Conservation (phyloP, 2,329 filamentous ascomycete genomes). For the Venturia pyrina region DNA sequence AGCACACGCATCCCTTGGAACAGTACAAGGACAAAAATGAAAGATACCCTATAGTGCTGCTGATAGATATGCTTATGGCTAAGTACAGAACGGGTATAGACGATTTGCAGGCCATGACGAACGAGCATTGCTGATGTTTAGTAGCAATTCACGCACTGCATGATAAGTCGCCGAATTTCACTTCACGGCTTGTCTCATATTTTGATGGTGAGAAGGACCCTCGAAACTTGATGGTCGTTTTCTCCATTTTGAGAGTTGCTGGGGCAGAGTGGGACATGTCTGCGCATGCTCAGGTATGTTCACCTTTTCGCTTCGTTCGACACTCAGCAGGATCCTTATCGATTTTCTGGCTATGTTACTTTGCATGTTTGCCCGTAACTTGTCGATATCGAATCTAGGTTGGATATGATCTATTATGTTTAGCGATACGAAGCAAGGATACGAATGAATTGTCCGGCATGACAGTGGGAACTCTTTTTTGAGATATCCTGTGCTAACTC, state of each 20-base stretch:
- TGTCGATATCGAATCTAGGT: too few relatives aligned
- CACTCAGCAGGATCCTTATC: background rate
- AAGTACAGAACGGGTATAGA: slow-evolving; percentile 45
- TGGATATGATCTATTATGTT: too few relatives aligned
- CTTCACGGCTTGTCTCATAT: slow-evolving; percentile 52
- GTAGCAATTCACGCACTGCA: slow-evolving; percentile 46
- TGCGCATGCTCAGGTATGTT: slow-evolving; percentile 45
- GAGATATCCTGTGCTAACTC: slow-evolving; percentile 16
- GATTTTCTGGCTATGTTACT: too few relatives aligned
- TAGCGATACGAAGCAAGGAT: too few relatives aligned
- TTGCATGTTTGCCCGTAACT: too few relatives aligned
- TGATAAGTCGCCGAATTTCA: slow-evolving; percentile 40
- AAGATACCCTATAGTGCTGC: slow-evolving; percentile 50
- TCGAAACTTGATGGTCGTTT: slow-evolving; percentile 59
- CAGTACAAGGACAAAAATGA: slow-evolving; percentile 52
- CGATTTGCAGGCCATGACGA: background rate
- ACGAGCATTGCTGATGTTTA: background rate
- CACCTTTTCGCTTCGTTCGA: slow-evolving; percentile 10
- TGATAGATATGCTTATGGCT: slow-evolving; percentile 52
- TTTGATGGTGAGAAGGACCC: slow-evolving; percentile 62
- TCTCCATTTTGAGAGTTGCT: slow-evolving; percentile 55
- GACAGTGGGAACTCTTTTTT: background rate
- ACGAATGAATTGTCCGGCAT: too few relatives aligned
- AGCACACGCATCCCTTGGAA: slow-evolving; percentile 48
- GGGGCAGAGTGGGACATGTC: slow-evolving; percentile 60